Base-by-base conservation (phyloP, 768 basidiomycete genomes). In the Hydnomerulius pinastri region DNA sequence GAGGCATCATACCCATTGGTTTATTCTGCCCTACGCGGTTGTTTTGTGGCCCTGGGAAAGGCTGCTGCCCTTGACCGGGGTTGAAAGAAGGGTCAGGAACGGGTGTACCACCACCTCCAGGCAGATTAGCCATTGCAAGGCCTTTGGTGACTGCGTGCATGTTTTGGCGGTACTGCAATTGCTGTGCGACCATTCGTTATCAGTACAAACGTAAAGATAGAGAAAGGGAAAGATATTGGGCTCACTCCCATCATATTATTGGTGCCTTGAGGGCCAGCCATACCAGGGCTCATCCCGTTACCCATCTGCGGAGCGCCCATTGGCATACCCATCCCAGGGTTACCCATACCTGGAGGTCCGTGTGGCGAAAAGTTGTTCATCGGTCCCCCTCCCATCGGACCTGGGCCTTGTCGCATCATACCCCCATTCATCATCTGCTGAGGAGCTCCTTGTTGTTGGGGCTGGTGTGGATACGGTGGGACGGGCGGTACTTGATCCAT, bases 1-100 rank as follows among this genome's bases (percentile, higher is more conserved):
- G 80, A n/a, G 63, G 58, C 65, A 74, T 71, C 77, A 79, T 81
- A 13, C 62, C 66, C 70, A 73, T 75, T 1, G 71, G 61, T 45
- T 73, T 73, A 25, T 36, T 50, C 55, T 62, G 72, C 21, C 53
- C 70, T 57, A 60, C 32, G 48, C 62, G 58, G 53, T 51, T 51
- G 67, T 67, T 52, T 69, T 67, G 60, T 18, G 70, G 44, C 48
- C 71, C 52, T 56, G 68, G 50, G 43, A 73, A 73, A 10, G 65
- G 62, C n/a, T 55, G 58, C 42, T 71, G 71, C 17, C 67, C 67
- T 46, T 51, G 70, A 12, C 61, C 71, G 1, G 47, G 54, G 56
- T 62, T 61, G 59, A 80, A 80, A 24, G 73, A 57, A 32, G 75
- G 71, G 45, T 78, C 79, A 4, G 76, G 54, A 1, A 71, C 63